Evolutionary conservation across 805 yeast species (phyloP), one percentile per base, ranked within the genome.

Genomic region (Saccharomyces cerevisiae): DNA sequence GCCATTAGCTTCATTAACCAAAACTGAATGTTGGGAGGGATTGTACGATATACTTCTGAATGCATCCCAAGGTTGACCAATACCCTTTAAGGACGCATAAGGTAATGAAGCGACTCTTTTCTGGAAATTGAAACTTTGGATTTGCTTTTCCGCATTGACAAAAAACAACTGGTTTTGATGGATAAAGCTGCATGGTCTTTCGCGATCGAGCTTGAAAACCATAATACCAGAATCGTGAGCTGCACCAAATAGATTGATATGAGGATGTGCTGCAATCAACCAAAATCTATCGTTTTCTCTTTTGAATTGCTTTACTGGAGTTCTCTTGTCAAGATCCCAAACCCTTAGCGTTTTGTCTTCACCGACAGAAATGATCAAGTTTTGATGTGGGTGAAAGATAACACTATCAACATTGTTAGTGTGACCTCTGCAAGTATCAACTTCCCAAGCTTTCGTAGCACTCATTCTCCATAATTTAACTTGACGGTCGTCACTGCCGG

Each of bases 401-500:
- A 89, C 90, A 70, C 94, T 78, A 51, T 90, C 83, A 51, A 94
- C 96, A 69, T 88, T 90, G 67, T 91, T 91, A 29, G 96, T 88
- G 72, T 94, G 99, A 54, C 99, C 99, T 67, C 99, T 83, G 72
- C 97, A 92, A 28, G 97, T 88, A 70, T 94, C 99, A 56, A 95
- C 96, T 72, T 95, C 99, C 98, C 98, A 94, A 26, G 99, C 99
- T 73, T 91, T 89, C 41, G 96, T 84, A 61, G 94, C 97, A 65
- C 90, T 84, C 97, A 90, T 89, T 73, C 98, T 82, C 99, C 99
- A 94, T 60, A 95, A 77, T 72, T 92, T 92, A 54, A 94, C 89
- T 60, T 92, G 84, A 61, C 98, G 82, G 69, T 94, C 99, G 70
- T 94, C 99, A 70, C 95, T 95, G 64, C 92, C 96, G 17, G 97